Evolutionary conservation across 1,139 yeast genomes (phyloP).

Genomic region (Magnusiomyces fungicola): DNA sequence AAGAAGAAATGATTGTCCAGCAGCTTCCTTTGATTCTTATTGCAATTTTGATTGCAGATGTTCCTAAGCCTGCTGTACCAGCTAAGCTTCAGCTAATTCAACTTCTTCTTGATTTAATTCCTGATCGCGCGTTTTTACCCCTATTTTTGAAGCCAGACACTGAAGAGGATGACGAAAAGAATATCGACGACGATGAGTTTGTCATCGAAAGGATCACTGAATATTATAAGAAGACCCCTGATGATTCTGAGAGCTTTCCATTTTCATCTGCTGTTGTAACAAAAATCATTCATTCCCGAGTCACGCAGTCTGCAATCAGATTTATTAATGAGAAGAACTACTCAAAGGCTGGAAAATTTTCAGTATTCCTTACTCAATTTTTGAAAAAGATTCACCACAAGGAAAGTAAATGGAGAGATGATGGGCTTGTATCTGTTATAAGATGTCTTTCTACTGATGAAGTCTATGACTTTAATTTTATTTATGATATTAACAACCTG

Average conservation of each 20-base stretch:
- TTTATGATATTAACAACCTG: constrained; percentile 45
- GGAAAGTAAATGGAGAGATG: constrained; percentile 27
- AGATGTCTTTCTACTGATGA: constrained; percentile 17
- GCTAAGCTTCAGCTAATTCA: constrained; percentile 37
- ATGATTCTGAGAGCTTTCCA: constrained; percentile 34
- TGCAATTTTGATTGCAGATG: constrained; percentile 32
- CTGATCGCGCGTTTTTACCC: constrained; percentile 52
- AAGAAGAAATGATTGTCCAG: constrained; percentile 73
- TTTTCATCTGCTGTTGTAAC: constrained; percentile 42
- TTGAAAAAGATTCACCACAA: constrained; percentile 44
- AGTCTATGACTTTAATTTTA: constrained; percentile 17
- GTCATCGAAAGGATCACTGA: constrained; percentile 28
- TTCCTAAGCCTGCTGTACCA: constrained; percentile 11
- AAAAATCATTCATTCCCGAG: constrained; percentile 34
- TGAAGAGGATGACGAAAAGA: constrained; percentile 21
- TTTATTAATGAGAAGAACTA: constrained; percentile 21
- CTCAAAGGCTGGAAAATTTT: constrained; percentile 28
- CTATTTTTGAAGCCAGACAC: constrained; percentile 32
- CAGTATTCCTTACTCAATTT: constrained; percentile 39
- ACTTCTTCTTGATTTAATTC: constrained; percentile 42
- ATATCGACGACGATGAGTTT: constrained; percentile 19
- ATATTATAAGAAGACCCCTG: constrained; percentile 31
- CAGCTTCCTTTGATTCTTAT: constrained; percentile 70
- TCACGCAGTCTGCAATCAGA: constrained; percentile 34
- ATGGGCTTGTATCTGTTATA: constrained; percentile 31